Base-by-base conservation (phyloP, 768 basidiomycete genomes). In the Hypholoma sublateritium region DNA sequence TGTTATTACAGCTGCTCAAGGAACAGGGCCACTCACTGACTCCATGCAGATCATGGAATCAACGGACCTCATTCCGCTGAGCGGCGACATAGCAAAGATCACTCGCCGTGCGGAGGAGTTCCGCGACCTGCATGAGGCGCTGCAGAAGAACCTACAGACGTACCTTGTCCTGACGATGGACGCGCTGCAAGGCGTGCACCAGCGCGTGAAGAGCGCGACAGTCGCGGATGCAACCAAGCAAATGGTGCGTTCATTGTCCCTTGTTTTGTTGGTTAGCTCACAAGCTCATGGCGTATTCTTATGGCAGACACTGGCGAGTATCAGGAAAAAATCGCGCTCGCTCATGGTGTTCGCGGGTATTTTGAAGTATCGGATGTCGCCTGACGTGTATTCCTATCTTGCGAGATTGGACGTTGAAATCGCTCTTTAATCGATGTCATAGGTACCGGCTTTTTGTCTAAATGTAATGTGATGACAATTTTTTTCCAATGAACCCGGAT, bases 141-240 rank as follows among this genome's bases (percentile, higher is more conserved):
- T 97, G 65, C 91, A 95, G 65, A 85, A 90, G 61, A 98, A 96
- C 74, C 72, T 98, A 69, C 93, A 93, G 65, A 83, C 84, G 2
- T 91, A 97, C 69, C 80, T 98, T 48, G 84, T 91, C 34, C 81
- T 94, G 37, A 89, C 93, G 19, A 99, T 98, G 97, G 93, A 95
- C 67, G 85, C 88, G 25, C 83, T 98, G 24, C 88, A 90, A 48
- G 85, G 81, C 13, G 83, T 95, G 14, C 90, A 96, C 63, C 88
- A 88, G 55, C 84, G 82, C 56, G 75, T 86, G 56, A 96, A 96
- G 70, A 74, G 77, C 11, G 87, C 88, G 25, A 74, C 80, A 42
- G 84, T 84, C 19, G 82, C 88, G 12, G 94, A 96, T 65, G 81
- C 84, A 37, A 87, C 84, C 2, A 79, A 89, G 60, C 88, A 95